Evolutionary conservation across 345 rosid species (phyloP), one percentile per base, ranked within the genome.

Genomic region (Camelina hispida): DNA sequence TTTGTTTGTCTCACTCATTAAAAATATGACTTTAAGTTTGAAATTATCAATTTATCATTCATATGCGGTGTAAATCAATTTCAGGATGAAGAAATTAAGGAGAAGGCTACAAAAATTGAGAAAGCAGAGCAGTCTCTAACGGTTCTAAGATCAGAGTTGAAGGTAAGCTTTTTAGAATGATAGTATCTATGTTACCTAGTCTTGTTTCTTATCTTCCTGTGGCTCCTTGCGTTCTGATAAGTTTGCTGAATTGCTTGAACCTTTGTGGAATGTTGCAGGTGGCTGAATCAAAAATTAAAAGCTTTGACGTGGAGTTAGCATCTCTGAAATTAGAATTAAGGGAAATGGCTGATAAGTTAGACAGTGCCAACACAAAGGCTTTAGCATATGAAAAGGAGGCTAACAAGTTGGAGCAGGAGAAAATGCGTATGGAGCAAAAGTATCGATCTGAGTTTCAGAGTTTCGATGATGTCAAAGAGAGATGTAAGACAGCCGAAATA

Each of bases 51-150:
- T 22, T n/a, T 51, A 13, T 52, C 48, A 71, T 46, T 20, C 57
- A 38, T 56, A 50, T 69, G 37, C 3, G 63, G 23, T 73, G 40
- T 62, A 52, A 34, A 64, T 76, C 61, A 62, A 74, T 64, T 87
- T 78, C 87, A 91, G 98, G 98, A 91, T 57, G 89, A 87, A 70
- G 96, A 93, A 85, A 62, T 93, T 59, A 88, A 82, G 85, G 88
- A 83, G 71, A 91, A 88, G 79, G 80, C 82, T 30, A 75, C 75
- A 38, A 93, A 84, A 82, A 73, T 96, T 53, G 98, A 93, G 80
- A 67, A 85, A 62, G 90, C 89, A 2, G 98, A 96, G 82, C 94
- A 91, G 81, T 81, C 86, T 75, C 72, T 93, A 81, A 93, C 92
- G 42, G 86, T 89, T 50, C 63, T 93, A 56, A 96, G 86, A 82